Base-by-base conservation (phyloP, 148 eudicot species). In the Vaccinium darrowii region DNA sequence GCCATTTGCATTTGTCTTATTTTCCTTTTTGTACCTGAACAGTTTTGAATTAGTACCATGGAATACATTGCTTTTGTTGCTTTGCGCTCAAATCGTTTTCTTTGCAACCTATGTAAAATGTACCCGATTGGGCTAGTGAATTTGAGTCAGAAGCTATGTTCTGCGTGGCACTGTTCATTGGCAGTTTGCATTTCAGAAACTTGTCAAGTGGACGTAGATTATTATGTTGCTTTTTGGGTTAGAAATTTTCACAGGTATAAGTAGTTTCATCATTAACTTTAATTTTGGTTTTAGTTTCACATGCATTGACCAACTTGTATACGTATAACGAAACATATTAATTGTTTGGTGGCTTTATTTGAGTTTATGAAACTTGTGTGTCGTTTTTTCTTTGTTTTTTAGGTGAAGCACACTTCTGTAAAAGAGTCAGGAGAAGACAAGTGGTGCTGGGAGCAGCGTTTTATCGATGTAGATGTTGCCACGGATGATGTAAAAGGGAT, bases 361-460 rank as follows among this genome's bases (percentile, higher is more conserved):
- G 50, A 2, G 23, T 36, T 33, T 39, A 73, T 33, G 39, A 36
- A 73, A 39, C n/a, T 33, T 36, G 49, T 73, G 50, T 39, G 19
- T 15, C 16, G 49, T 39, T 33, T 36, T 11, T 73, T 15, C 8
- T 82, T 67, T 21, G 15, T 52, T 19, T 77, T 72, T 18, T 82
- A 97, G 99, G 98, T 92, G 82, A 95, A 95, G 90, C 92, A 90
- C 84, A 86, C 86, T 86, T 84, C 92, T 53, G 91, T 81, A 83
- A 73, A 90, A 50, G 27, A 57, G 16, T 43, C 80, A 12, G 90
- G 88, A 76, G 94, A 90, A 85, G 99, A 97, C 91, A 86, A 81
- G n/a, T 95, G 99, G 99, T 97, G 99, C 90, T 97, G 99, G 99
- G 93, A 94, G 85, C 87, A 91, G 91, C 92, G 85, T 76, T 88